phyloP scores from a whole-genome alignment of 768 basidiomycete genomes.

The Dioszegia aurantiaca region DNA sequence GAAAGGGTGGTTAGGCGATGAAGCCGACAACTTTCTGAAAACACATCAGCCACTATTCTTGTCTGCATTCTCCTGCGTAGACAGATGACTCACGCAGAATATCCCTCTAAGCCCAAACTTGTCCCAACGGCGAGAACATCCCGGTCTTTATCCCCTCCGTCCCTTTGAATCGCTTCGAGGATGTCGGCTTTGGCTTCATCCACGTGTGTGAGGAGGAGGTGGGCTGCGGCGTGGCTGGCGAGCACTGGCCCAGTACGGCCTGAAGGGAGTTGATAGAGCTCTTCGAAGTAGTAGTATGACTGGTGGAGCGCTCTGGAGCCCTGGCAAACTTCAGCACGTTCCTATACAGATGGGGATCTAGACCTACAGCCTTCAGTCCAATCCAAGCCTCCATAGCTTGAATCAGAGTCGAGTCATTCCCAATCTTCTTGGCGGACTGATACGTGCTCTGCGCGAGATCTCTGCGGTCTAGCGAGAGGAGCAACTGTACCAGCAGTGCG shows the following conservation, averaged over 20 bases:
- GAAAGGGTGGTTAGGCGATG: slow-evolving; percentile 50
- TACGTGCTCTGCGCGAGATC: slow-evolving; percentile 85
- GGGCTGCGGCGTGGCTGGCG: slow-evolving; percentile 51
- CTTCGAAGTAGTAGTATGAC: slow-evolving; percentile 54
- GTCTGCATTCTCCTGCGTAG: background rate
- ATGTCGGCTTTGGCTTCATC: slow-evolving; percentile 53
- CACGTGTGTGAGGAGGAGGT: slow-evolving; percentile 48
- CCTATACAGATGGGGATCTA: background rate
- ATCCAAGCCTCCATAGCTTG: slow-evolving; percentile 80
- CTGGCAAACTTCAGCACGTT: slow-evolving; percentile 14
- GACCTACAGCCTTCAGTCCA: slow-evolving; percentile 49
- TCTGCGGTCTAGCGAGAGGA: slow-evolving; percentile 81
- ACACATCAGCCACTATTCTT: slow-evolving; percentile 2
- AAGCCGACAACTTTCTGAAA: slow-evolving; percentile 40
- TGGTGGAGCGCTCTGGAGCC: slow-evolving; percentile 50
- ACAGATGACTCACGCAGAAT: slow-evolving; percentile 33
- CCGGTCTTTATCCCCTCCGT: slow-evolving; percentile 35
- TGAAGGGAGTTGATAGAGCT: slow-evolving; percentile 49
- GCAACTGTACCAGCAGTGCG: slow-evolving; percentile 76
- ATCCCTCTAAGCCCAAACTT: slow-evolving; percentile 38
- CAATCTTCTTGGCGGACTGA: slow-evolving; percentile 75
- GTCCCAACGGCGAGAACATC: slow-evolving; percentile 44
- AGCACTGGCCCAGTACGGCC: slow-evolving; percentile 50
- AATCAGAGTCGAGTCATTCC: slow-evolving; percentile 83
- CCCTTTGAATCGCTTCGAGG: slow-evolving; percentile 35